These are phyloP conservation scores for Aspergillus bridgeri DNA, from an alignment of 495 filamentous ascomycete genomes.

Conservation along the genomic window DNA sequence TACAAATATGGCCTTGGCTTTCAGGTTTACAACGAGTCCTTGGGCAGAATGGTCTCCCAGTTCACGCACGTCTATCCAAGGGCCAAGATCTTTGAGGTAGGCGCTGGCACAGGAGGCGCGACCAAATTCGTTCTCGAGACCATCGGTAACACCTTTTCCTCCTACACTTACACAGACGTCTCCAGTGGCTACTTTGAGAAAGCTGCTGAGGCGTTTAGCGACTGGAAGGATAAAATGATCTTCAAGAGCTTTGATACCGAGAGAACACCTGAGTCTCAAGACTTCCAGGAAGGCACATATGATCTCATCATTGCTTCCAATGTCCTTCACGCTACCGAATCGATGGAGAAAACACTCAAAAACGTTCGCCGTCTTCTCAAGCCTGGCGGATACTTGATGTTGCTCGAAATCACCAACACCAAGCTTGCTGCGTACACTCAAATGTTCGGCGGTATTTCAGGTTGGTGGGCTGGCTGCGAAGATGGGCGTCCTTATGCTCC, in stretches of 20 bases:
- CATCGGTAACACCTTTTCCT: constrained; percentile 5
- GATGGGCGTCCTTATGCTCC: background rate
- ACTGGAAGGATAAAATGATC: too few relatives aligned
- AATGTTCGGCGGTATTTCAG: background rate
- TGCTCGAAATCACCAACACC: constrained; percentile 2
- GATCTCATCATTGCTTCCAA: too few relatives aligned
- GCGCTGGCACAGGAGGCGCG: constrained; percentile 35
- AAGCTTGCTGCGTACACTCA: background rate
- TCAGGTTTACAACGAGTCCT: background rate
- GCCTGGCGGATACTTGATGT: background rate
- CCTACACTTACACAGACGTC: constrained; percentile 47
- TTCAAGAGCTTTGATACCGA: too few relatives aligned
- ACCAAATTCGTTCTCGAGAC: constrained; percentile 28
- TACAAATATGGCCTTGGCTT: constrained; percentile 2
- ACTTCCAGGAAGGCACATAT: background rate
- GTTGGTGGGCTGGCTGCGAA: background rate
- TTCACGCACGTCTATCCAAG: constrained; percentile 10
- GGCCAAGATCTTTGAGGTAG: constrained; percentile 17
- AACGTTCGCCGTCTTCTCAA: too few relatives aligned
- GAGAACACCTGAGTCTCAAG: background rate
- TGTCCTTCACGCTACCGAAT: too few relatives aligned
- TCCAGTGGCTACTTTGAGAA: constrained; percentile 17
- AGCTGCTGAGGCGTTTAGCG: too few relatives aligned
- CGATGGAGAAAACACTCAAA: too few relatives aligned
- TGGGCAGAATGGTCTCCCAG: background rate